A percentile compares a stretch with the other conserved stretches of the same genome.
Conservation (phyloP, 2,329 filamentous ascomycete species). For the Teratosphaeria destructans region DNA sequence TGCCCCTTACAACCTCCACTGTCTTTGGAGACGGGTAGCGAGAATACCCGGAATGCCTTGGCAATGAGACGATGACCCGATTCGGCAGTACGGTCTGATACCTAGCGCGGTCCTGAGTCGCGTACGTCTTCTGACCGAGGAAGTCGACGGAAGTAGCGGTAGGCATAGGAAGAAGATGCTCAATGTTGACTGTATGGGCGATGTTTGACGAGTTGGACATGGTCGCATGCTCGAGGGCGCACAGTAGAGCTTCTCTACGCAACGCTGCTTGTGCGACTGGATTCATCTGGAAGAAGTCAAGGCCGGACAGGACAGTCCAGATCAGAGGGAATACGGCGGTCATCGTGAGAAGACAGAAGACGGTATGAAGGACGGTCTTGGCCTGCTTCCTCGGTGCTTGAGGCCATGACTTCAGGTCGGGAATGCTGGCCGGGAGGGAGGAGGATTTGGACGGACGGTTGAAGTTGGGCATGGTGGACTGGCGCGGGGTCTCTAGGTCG, state of each 20-base stretch:
- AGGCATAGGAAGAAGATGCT: constrained; percentile 17
- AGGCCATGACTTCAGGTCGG: background rate
- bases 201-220: constrained; percentile 6
- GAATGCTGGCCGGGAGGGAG: background rate
- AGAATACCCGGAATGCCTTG: background rate
- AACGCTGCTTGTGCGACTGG: background rate
- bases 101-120: constrained; percentile 2
- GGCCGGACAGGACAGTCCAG: background rate
- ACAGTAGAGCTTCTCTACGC: constrained; percentile 11
- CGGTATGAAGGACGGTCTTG: background rate
- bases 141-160: constrained; percentile 4
- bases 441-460: background rate
- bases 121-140: constrained; percentile 4
- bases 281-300: constrained; percentile 2
- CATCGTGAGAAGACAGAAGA: background rate
- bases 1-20: constrained; percentile 1
- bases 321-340: background rate
- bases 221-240: constrained; percentile 9
- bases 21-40: background rate
- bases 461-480: constrained; percentile 14
- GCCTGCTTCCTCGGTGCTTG: background rate
- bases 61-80: constrained; percentile 19
- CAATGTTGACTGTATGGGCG: constrained; percentile 14
- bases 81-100: constrained; percentile 13
- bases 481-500: constrained; percentile 23